Evolutionary conservation across 2,329 filamentous ascomycete species (phyloP), one percentile per base, ranked within the genome.

Genomic region (Pseudogymnoascus sp.): DNA sequence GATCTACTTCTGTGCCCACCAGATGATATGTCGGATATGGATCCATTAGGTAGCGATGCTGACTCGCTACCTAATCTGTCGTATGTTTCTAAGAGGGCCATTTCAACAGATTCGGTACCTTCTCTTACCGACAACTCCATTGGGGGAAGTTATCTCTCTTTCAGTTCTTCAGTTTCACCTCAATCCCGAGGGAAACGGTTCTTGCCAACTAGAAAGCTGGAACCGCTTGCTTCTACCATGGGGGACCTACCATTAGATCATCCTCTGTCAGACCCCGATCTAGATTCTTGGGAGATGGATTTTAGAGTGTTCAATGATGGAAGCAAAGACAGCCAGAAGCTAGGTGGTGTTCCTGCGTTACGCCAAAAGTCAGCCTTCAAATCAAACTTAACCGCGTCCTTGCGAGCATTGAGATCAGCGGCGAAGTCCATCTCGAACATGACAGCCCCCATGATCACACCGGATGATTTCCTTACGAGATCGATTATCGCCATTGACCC

Each of bases 401-500:
- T 89, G 56, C 81, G 84, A 35, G 82, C 63, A 14, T 40, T 62
- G 19, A 67, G 83, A 65, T 86, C 83, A 37, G 86, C 86, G 1
- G 86, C 86, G 60, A 82, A 81, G 65, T 85, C 85, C 6, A 81
- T 89, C 63, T 87, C 85, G 2, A 79, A 73, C 66, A 80, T 88
- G 66, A 86, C 85, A 66, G 80, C 86, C 59, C 79, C 86, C 1
- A 84, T 85, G 26, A 83, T 87, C 42, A 84, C 85, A 8, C 81
- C 86, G 2, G 85, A 88, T 69, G 86, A 88, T 71, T 83, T 88
- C 63, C 77, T 89, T 24, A 87, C 86, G 7, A 79, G 86, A 65
- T 88, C 86, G 35, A 85, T 89, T 68, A 79, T 89, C 62, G 85
- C 86, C 21, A 86, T 88, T 65, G 85, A 88, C 69, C 84, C 86